Evolutionary conservation across 805 yeast genomes (phyloP).

Genomic region (Zygoascus bituminiphila): DNA sequence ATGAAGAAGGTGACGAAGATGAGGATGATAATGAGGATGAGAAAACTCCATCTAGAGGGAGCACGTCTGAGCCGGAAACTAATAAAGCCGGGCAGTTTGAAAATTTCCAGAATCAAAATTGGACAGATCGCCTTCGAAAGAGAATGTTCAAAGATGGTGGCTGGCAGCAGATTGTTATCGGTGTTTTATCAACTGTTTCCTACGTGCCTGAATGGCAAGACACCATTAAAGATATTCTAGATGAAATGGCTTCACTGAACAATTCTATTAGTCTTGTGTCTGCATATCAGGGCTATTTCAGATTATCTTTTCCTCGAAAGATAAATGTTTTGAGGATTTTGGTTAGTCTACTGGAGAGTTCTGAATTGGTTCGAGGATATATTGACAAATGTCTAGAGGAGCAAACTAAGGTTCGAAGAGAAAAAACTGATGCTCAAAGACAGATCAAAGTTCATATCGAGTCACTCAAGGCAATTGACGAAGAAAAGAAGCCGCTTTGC

Average conservation of each 20-base stretch:
- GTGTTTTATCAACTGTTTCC: conserved; percentile 55
- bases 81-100: conserved; percentile 14
- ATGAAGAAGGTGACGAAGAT: conserved; percentile 26
- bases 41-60: conserved; percentile 14
- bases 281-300: conserved; percentile 48
- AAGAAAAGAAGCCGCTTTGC: conserved; percentile 31
- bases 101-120: conserved; percentile 28
- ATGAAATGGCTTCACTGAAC: conserved; percentile 46
- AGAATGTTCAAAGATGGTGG: conserved; percentile 75
- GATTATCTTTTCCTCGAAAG: conserved; percentile 45
- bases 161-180: conserved; percentile 75
- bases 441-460: conserved; percentile 51
- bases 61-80: conserved; percentile 19
- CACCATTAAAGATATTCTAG: conserved; percentile 43
- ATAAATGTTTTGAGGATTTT: conserved; percentile 53
- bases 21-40: conserved; percentile 25
- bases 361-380: conserved; percentile 49
- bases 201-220: conserved; percentile 47
- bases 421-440: conserved; percentile 54
- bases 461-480: conserved; percentile 39
- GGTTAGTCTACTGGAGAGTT: conserved; percentile 51
- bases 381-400: conserved; percentile 65
- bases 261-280: conserved; percentile 40
- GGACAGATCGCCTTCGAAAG: conserved; percentile 72
- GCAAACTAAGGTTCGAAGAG: conserved; percentile 52